These are phyloP conservation scores for Priceomyces medius DNA, from an alignment of 805 yeast genomes.

Conservation along the genomic window DNA sequence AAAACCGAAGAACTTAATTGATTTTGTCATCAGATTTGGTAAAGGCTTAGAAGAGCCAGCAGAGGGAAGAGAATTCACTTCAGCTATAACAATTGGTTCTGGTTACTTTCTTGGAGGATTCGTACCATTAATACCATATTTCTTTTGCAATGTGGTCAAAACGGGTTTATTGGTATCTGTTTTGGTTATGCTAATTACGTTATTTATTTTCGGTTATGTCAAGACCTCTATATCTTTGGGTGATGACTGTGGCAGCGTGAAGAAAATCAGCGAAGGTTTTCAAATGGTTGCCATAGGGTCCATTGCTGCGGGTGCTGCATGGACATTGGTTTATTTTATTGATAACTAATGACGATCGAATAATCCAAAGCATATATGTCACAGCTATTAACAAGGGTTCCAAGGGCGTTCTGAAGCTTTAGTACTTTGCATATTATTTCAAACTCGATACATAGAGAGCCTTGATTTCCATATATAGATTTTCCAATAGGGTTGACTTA, in stretches of 20 bases:
- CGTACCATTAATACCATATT: conserved; percentile 87
- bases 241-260: conserved; percentile 58
- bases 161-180: conserved; percentile 75
- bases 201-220: conserved; percentile 81
- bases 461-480: neutral
- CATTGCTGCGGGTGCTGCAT: conserved; percentile 96
- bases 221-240: conserved; percentile 88
- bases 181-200: conserved; percentile 77
- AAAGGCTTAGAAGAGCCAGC: conserved; percentile 96
- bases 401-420: neutral
- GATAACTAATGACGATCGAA: conserved; percentile 38
- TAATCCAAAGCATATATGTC: neutral
- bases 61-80: conserved; percentile 81
- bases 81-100: conserved; percentile 87
- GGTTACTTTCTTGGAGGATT: conserved; percentile 92
- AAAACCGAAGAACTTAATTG: conserved; percentile 75
- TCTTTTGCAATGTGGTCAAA: conserved; percentile 73
- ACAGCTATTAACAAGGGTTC: neutral
- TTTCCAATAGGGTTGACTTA: neutral
- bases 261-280: conserved; percentile 72
- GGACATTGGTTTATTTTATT: conserved; percentile 81
- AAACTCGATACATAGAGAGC: conserved; percentile 1
- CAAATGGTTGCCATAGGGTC: conserved; percentile 97
- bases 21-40: conserved; percentile 83
- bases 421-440: conserved; percentile 3